A percentile compares a stretch with the other conserved stretches of the same genome.
Conservation (phyloP, 345 rosid species). For the Theobroma cacao region DNA sequence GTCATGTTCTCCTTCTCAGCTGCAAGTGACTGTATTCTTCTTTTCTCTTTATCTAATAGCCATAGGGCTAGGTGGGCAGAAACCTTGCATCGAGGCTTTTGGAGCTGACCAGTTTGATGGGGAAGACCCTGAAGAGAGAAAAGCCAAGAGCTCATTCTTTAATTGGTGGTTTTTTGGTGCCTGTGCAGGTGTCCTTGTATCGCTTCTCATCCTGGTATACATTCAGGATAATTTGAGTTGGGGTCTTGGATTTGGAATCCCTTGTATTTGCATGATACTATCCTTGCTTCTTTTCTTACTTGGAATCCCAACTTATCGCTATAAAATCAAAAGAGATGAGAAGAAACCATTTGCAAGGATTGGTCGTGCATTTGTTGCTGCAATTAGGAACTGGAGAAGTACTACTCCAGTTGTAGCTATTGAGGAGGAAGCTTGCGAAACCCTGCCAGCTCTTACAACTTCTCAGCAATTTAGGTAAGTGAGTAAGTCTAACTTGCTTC, state of each 20-base stretch:
- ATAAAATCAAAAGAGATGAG: neutral
- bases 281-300: slow-evolving; percentile 26
- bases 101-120: slow-evolving; percentile 79
- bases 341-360: slow-evolving; percentile 25
- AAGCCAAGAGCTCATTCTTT: slow-evolving; percentile 62
- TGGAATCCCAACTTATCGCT: slow-evolving; percentile 24
- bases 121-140: slow-evolving; percentile 40
- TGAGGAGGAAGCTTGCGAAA: slow-evolving; percentile 6
- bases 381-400: slow-evolving; percentile 20
- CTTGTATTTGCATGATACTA: slow-evolving; percentile 13
- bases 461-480: slow-evolving; percentile 40
- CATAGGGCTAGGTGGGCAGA: slow-evolving; percentile 49
- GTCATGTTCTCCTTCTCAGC: slow-evolving; percentile 13
- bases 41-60: slow-evolving; percentile 37
- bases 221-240: slow-evolving; percentile 72
- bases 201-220: slow-evolving; percentile 42
- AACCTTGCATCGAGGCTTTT: slow-evolving; percentile 74
- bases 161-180: slow-evolving; percentile 75
- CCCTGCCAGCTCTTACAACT: slow-evolving; percentile 19
- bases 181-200: slow-evolving; percentile 37
- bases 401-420: slow-evolving; percentile 9
- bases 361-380: slow-evolving; percentile 26
- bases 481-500: too few relatives aligned
- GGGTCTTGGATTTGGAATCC: slow-evolving; percentile 61
- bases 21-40: slow-evolving; percentile 31